Conservation (phyloP, 495 filamentous ascomycete genomes). For the Talaromyces adpressus region DNA sequence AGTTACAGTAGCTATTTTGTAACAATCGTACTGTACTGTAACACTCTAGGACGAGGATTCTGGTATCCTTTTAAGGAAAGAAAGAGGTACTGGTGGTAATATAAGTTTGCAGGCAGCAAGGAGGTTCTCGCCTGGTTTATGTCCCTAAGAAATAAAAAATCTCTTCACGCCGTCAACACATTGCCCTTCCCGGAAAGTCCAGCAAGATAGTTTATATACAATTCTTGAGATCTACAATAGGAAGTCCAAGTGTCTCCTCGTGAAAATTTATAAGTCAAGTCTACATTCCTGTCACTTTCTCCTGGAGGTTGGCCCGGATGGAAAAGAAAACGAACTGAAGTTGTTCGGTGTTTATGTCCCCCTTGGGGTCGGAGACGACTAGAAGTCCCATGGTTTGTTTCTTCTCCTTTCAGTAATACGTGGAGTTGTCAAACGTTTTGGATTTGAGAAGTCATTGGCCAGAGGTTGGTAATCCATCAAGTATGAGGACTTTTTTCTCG, state of each 20-base stretch:
- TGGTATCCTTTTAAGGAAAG: too few relatives aligned
- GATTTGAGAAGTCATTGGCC: background rate
- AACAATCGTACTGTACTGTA: background rate
- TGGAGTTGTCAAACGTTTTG: background rate
- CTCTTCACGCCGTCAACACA: background rate
- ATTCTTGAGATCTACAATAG: background rate
- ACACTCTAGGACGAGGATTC: too few relatives aligned
- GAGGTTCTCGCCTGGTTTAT: too few relatives aligned
- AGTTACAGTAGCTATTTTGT: background rate
- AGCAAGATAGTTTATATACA: background rate
- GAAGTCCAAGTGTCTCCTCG: background rate
- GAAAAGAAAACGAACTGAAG: background rate
- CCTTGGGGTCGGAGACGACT: background rate
- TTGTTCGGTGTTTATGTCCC: too few relatives aligned
- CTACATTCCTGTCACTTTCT: background rate
- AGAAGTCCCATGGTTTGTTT: too few relatives aligned
- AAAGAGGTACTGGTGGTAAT: too few relatives aligned
- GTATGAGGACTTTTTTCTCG: background rate
- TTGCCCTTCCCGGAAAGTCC: background rate
- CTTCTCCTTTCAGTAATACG: too few relatives aligned
- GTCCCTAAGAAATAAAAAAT: background rate
- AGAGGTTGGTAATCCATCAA: background rate
- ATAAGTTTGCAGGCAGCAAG: too few relatives aligned
- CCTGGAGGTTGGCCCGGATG: background rate
- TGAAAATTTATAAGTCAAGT: background rate